These are phyloP conservation scores for Picea abies DNA, from an alignment of 83 land plant species.

Conservation along the genomic window DNA sequence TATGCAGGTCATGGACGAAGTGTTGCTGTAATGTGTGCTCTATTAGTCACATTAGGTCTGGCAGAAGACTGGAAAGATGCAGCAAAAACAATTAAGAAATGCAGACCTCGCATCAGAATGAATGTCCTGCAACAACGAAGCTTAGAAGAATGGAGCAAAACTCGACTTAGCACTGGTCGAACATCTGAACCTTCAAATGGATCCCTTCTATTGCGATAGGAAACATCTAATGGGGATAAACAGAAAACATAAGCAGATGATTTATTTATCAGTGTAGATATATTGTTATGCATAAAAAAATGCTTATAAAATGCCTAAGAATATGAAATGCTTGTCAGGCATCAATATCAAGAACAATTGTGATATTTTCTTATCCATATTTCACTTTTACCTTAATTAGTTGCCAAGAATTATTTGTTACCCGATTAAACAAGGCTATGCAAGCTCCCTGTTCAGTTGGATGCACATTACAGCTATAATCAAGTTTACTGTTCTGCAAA, in stretches of 20 bases:
- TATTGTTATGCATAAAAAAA: neutral
- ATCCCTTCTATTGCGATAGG: neutral
- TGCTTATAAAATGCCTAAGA: neutral
- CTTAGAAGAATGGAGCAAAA: conserved; percentile 74
- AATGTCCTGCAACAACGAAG: conserved; percentile 68
- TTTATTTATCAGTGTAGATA: conserved; percentile 1
- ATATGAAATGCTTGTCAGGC: neutral
- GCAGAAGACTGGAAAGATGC: conserved; percentile 76
- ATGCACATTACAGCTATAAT: neutral
- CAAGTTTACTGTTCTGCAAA: neutral
- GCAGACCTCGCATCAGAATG: conserved; percentile 60
- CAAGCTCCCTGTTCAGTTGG: neutral
- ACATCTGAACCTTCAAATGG: neutral
- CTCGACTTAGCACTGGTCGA: conserved; percentile 14
- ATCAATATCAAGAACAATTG: neutral
- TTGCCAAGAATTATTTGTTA: neutral
- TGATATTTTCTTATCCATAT: neutral
- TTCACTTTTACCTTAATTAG: neutral
- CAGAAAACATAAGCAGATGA: neutral
- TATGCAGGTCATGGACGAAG: conserved; percentile 93
- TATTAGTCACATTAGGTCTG: conserved; percentile 74
- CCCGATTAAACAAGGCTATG: neutral
- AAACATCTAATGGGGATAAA: neutral
- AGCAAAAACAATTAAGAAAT: conserved; percentile 51
- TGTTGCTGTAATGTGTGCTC: conserved; percentile 83